Base-by-base conservation (phyloP, 805 yeast species). In the Isabelozyma pseudorhagii region DNA sequence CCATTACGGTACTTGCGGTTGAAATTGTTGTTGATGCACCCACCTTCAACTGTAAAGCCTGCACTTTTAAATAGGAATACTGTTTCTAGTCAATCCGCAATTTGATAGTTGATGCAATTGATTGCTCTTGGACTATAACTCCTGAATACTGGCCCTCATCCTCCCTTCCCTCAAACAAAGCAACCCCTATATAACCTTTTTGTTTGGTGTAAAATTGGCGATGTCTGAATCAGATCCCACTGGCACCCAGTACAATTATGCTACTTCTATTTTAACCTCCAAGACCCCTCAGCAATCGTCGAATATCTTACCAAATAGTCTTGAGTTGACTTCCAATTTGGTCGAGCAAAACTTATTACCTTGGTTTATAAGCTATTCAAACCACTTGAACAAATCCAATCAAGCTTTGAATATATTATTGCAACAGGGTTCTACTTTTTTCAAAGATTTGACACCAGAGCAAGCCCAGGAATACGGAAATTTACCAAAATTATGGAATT, bases 331-430 rank as follows among this genome's bases (percentile, higher is more conserved):
- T 45, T 54, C 63, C 39, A 54, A 53, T 17, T 63, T 71, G 44
- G 54, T 69, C 34, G 64, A 64, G 47, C 62, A 63, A 36, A 59
- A 63, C 45, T 59, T 74, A 49, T 59, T 67, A 50, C 51, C 50
- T 7, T 74, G 76, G 73, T 72, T 73, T 48, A 59, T 56, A 31
- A 47, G 50, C 15, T 64, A 64, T 50, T 48, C 57, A 25, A 43
- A 54, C 9, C 38, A 50, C 29, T 42, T 65, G 14, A 63, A 60
- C 21, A 58, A 54, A 28, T 58, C 62, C 45, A 85, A 85, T 58
- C 79, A 78, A 50, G 84, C 81, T 46, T 74, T 88, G 53, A 82
- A 87, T 38, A 75, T 73, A 40, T 79, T 89, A 76, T 73, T 87
- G 75, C 38, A 63, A 64, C 40, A 48, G 53, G 71, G 49, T 55